Evolutionary conservation across 345 rosid genomes (phyloP), one percentile per base, ranked within the genome.

Genomic region (Crucihimalaya himalaica): DNA sequence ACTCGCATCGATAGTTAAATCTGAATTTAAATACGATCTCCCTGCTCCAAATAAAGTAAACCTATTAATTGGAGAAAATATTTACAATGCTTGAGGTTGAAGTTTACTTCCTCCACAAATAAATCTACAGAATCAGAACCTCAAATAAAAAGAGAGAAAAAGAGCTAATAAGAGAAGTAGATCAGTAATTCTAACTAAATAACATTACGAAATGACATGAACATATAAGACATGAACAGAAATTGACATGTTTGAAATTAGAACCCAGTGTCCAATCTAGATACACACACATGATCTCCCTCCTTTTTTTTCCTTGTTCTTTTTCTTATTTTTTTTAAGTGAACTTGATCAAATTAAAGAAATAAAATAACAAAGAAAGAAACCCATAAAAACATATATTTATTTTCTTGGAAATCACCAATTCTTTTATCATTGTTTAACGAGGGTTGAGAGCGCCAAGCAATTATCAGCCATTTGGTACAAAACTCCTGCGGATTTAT

Each of bases 401-500:
- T 14, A 8, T 5, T 1, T 35, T 37, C 23, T 28, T n/a, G 1
- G 8, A 11, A 60, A 8, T 46, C 34, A 9, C 16, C 23, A 34
- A 11, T 15, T 18, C 37, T 28, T 28, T 35, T 52, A 31, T 71
- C 72, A 78, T 13, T 29, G 69, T 58, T 71, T 51, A 58, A 71
- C 77, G 40, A 78, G 73, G 8, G 81, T 78, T 23, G 81, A 78
- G 6, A 78, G 73, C 1, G 81, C 76, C 81, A 78, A 65, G 2
- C 81, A 78, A 59, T 71, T 78, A 70, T 78, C 81, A 65, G 81
- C 81, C 81, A 78, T 78, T 16, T 18, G 47, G 3, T 59, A 71
- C 73, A 78, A 71, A 71, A 65, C 81, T 0, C 77, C 81, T 0
- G 81, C 81, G 0, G 81, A 48, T 55, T 77, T 57, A 59, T 54